Percentiles rank a stretch among this genome's conserved stretches.
Evolutionary conservation across 768 basidiomycete species (phyloP).

Genomic region (Kockovaella imperatae): DNA sequence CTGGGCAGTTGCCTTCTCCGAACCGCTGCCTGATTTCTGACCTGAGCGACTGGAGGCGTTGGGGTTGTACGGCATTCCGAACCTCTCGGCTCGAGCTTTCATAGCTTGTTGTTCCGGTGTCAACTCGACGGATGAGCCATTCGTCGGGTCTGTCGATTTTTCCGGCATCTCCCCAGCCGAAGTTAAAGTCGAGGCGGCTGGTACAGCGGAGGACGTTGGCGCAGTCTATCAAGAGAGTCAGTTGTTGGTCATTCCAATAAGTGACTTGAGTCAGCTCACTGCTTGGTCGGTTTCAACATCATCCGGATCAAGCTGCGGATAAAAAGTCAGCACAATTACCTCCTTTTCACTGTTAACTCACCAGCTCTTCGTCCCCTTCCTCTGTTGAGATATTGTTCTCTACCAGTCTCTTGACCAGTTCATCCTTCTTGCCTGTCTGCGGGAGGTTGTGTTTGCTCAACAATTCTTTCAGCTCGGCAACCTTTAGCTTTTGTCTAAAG

Average conservation of each 20-base stretch:
- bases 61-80: conserved; percentile 41
- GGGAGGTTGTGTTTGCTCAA: conserved; percentile 28
- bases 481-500: conserved; percentile 37
- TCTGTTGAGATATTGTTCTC: conserved; percentile 23
- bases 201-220: neutral
- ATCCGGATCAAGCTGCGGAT: conserved; percentile 19
- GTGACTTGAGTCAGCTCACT: neutral
- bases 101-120: conserved; percentile 38
- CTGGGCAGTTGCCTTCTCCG: conserved; percentile 2
- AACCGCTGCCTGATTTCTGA: neutral
- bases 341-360: conserved; percentile 12
- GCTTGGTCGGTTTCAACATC: neutral
- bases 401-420: conserved; percentile 33
- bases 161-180: neutral
- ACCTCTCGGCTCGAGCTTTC: conserved; percentile 39
- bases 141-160: neutral
- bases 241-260: neutral
- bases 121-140: conserved; percentile 9
- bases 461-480: conserved; percentile 37
- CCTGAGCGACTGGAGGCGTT: conserved; percentile 15
- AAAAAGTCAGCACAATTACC: no score
- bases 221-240: neutral
- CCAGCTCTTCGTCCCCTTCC: conserved; percentile 18
- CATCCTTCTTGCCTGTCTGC: conserved; percentile 38
- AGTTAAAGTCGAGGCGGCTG: neutral